Evolutionary conservation across 768 basidiomycete genomes (phyloP), one percentile per base, ranked within the genome.

Genomic region (Amanita polypyramis): DNA sequence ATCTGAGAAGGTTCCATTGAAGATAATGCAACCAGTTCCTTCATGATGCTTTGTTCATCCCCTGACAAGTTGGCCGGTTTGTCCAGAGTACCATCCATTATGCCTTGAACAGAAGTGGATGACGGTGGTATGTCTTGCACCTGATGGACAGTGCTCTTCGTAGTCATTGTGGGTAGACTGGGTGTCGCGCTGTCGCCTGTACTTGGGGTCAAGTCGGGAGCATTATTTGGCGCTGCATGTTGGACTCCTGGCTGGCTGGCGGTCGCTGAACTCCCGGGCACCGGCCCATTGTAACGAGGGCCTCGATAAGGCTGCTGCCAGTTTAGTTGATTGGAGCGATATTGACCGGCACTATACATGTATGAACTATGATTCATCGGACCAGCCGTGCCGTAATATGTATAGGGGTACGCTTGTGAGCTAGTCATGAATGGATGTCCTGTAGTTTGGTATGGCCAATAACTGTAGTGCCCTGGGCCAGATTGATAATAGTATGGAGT

Each of bases 1-100:
- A 72, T 60, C 51, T 70, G 67, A n/a, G 60, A 51, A 27, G 65
- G 62, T 35, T 68, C 60, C 30, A 70, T 50, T 27, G 59, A 56
- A 12, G 69, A 61, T 17, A 71, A 48, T 14, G 47, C 38, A 30
- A 49, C 39, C 6, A 49, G 17, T 21, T 49, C 47, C 47, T 49
- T 49, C 14, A 49, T 40, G 19, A 49, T 21, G 5, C 20, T 29
- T 15, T 49, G 47, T 39, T 49, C 47, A 34, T 49, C 37, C 12
- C 15, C 45, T 20, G 27, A 11, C 20, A 19, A 19, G 15, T 14
- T 48, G 5, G 17, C 32, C 12, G 19, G 14, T 49, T 49, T 34
- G 12, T 27, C 17, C 5, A 19, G 2, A 5, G 38, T 14, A 21
- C 11, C 21, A 5, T 41, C 29, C 19, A 5, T 6, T 12, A 12